These are phyloP conservation scores for Ustilago lituana DNA, from an alignment of 1,284 basidiomycete genomes.

Conservation along the genomic window DNA sequence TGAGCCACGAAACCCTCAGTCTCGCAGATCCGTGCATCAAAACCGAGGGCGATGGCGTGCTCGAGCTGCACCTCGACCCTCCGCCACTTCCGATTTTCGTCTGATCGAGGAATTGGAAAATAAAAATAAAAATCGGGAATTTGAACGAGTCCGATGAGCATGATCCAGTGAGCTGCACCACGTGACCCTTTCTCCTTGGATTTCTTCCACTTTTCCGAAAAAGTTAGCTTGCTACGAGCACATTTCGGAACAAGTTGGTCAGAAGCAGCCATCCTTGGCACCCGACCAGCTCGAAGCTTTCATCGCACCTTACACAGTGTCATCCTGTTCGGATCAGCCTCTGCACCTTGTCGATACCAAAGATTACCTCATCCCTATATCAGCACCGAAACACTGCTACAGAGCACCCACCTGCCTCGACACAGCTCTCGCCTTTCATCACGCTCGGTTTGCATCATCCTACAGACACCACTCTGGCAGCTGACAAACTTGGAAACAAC, in stretches of 20 bases:
- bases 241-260: background rate
- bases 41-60: conserved; percentile 35
- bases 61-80: background rate
- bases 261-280: background rate
- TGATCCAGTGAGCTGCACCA: conserved; percentile 1
- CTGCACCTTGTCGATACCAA: no score
- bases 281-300: no score
- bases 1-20: background rate
- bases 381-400: no score
- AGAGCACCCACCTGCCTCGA: background rate
- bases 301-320: no score
- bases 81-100: conserved; percentile 26
- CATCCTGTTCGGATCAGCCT: no score
- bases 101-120: background rate
- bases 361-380: no score
- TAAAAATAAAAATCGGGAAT: background rate
- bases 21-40: conserved; percentile 18
- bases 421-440: no score
- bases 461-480: no score
- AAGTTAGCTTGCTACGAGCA: conserved; percentile 14
- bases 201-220: conserved; percentile 29
- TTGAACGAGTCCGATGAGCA: background rate
- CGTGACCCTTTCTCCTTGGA: conserved; percentile 22
- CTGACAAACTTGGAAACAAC: no score
- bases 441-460: no score